Percentiles rank a stretch among this genome's conserved stretches.
Conservation (phyloP, 2,329 filamentous ascomycete genomes). For the Colletotrichum coccodes region DNA sequence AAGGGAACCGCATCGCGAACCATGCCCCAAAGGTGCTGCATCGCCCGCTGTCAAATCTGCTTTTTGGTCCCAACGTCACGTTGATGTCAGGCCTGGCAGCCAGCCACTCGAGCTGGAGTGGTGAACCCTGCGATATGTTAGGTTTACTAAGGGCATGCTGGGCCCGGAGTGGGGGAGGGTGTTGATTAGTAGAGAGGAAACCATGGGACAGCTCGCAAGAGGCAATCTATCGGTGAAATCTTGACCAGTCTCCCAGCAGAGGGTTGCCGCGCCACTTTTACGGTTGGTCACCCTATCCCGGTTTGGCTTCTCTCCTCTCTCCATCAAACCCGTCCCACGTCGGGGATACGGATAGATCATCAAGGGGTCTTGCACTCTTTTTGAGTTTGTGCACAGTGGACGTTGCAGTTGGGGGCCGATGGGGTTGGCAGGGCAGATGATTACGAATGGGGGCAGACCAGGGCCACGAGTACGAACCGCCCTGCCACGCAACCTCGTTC, state of each 20-base stretch:
- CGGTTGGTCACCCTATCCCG: not conserved
- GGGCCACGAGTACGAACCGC: not conserved
- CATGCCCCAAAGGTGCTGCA: not conserved
- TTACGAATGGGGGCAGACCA: not conserved
- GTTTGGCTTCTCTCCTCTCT: not conserved
- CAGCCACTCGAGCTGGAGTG: not conserved
- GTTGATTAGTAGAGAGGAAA: not conserved
- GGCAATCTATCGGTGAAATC: slow-evolving; percentile 16
- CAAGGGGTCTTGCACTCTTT: slow-evolving; percentile 25
- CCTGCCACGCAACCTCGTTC: not conserved
- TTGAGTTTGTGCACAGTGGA: slow-evolving; percentile 20
- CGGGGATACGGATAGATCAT: slow-evolving; percentile 22
- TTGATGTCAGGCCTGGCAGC: not conserved
- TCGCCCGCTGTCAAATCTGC: slow-evolving; percentile 22
- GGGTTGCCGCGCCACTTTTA: not conserved
- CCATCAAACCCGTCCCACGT: not conserved
- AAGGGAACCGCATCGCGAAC: not conserved
- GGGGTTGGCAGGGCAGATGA: not conserved
- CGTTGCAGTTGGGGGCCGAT: slow-evolving; percentile 16
- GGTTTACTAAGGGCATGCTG: not conserved
- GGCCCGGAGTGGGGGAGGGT: not conserved
- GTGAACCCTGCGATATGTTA: not conserved
- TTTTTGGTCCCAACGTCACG: not conserved
- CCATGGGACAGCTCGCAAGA: not conserved
- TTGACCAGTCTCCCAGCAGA: not conserved